Evolutionary conservation across 768 basidiomycete genomes (phyloP).

Genomic region (Calocybe gangraenosa): DNA sequence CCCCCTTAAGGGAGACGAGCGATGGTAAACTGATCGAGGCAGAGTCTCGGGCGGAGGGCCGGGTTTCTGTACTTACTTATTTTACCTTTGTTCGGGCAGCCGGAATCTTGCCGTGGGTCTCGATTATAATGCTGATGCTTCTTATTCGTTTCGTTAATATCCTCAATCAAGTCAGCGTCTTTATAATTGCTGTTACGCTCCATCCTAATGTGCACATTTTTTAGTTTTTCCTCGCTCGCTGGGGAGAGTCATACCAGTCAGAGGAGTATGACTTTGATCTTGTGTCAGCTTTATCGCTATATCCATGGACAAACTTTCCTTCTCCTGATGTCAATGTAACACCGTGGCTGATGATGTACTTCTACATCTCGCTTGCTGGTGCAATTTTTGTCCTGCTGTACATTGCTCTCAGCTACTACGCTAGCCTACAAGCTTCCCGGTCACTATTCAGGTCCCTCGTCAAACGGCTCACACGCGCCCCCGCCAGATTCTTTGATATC

Average conservation of each 20-base stretch:
- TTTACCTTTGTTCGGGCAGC: constrained; percentile 60
- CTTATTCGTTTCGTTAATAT: constrained; percentile 54
- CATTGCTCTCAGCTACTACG: constrained; percentile 63
- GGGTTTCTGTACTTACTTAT: constrained; percentile 57
- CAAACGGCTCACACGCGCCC: constrained; percentile 53
- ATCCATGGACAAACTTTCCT: constrained; percentile 49
- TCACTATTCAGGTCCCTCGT: constrained; percentile 55
- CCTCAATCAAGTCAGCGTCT: constrained; percentile 53
- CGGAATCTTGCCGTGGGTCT: constrained; percentile 49
- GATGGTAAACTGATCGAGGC: constrained; percentile 57
- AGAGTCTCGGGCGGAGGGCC: constrained; percentile 64
- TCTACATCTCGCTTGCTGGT: constrained; percentile 57
- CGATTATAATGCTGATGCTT: constrained; percentile 49
- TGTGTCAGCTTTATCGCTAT: constrained; percentile 17
- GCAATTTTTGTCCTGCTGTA: constrained; percentile 50
- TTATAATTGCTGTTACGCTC: too few relatives aligned
- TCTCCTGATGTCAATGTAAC: constrained; percentile 54
- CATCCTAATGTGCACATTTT: too few relatives aligned
- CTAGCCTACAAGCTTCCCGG: constrained; percentile 63
- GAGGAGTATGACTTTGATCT: constrained; percentile 16
- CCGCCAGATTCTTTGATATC: constrained; percentile 66
- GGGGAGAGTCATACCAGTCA: constrained; percentile 63
- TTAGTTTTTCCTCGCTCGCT: constrained; percentile 60
- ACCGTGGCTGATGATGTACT: constrained; percentile 65
- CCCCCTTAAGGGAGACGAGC: constrained; percentile 6